These are phyloP conservation scores for Colletotrichum sp. DNA, from an alignment of 2,329 filamentous ascomycete species.

Conservation along the genomic window DNA sequence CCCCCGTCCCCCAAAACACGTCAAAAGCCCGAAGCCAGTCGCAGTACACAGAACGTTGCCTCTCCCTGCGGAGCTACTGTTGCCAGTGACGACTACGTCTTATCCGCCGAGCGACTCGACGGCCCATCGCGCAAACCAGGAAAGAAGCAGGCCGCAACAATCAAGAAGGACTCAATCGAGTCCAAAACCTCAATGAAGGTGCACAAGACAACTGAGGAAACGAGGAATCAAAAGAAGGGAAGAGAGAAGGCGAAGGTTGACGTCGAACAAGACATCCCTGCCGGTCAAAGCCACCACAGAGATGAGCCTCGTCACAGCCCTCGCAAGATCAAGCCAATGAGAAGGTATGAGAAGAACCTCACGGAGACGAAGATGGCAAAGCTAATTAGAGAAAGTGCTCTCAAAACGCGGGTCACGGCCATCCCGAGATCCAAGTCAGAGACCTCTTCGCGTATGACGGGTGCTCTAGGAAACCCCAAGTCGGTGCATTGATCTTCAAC, in stretches of 20 bases:
- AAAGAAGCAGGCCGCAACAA: not conserved
- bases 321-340: not conserved
- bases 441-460: not conserved
- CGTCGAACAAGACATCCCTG: not conserved
- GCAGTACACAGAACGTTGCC: not conserved
- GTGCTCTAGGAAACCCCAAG: not conserved
- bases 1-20: not conserved
- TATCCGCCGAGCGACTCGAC: not conserved
- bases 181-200: not conserved
- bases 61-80: conserved; percentile 33
- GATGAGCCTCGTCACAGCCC: not conserved
- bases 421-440: not conserved
- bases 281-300: not conserved
- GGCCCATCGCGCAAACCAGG: not conserved
- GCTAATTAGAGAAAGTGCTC: not conserved
- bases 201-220: not conserved
- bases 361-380: not conserved
- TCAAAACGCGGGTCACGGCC: not conserved
- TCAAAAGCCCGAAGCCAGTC: not conserved
- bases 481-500: not conserved
- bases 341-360: not conserved
- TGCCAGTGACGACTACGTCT: conserved; percentile 39
- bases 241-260: not conserved
- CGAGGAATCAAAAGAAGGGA: not conserved
- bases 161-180: not conserved